A percentile compares a stretch with the other conserved stretches of the same genome.
Evolutionary conservation across 108 stramenopile genomes (phyloP).

Genomic region (Nitzschia sp.): DNA sequence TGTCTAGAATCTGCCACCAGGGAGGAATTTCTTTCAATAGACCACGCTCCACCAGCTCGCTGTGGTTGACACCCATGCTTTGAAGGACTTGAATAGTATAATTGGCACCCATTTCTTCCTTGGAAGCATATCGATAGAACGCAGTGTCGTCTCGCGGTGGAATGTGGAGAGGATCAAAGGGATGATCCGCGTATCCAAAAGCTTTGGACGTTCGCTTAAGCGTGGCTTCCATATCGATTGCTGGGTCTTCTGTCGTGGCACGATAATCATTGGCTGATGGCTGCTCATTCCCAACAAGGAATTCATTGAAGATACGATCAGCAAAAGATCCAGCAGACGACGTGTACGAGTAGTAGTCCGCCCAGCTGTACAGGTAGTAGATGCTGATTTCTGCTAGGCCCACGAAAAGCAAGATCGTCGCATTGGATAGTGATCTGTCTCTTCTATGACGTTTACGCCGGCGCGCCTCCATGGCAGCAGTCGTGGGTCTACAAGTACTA

Average conservation of each 20-base stretch:
- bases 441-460: not conserved
- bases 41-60: not conserved
- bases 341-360: too few relatives aligned
- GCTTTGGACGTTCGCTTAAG: not conserved
- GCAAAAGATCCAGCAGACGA: not conserved
- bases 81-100: conserved; percentile 4
- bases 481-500: not conserved
- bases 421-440: not conserved
- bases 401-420: not conserved
- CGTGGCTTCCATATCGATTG: not conserved
- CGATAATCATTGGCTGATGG: not conserved
- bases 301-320: not conserved
- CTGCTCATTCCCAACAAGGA: not conserved
- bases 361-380: not conserved
- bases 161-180: not conserved
- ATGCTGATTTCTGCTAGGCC: not conserved
- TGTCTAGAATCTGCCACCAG: conserved; percentile 25
- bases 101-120: conserved; percentile 5
- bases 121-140: conserved; percentile 5
- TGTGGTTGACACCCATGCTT: conserved; percentile 18
- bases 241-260: not conserved
- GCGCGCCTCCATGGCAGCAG: too few relatives aligned
- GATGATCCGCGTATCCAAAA: not conserved
- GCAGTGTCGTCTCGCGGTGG: not conserved
- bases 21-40: conserved; percentile 20